These are phyloP conservation scores for Aspergillus glaucus DNA, from an alignment of 2,329 filamentous ascomycete genomes.

Conservation along the genomic window DNA sequence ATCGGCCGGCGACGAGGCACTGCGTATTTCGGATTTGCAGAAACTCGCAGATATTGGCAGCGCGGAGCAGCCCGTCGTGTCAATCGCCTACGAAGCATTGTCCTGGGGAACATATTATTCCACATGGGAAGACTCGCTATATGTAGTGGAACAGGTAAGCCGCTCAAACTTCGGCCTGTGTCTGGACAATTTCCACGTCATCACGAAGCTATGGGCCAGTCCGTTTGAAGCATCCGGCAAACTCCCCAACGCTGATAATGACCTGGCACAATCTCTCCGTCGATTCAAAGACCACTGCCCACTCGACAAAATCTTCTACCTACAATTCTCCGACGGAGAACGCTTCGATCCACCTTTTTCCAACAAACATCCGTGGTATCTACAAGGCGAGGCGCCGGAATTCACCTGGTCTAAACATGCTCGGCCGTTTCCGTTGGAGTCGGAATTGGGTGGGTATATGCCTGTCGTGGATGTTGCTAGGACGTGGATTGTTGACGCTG, in stretches of 20 bases:
- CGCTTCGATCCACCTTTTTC: conserved; percentile 11
- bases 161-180: conserved; percentile 26
- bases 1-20: background rate
- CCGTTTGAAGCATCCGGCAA: background rate
- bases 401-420: conserved; percentile 14
- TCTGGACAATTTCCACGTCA: conserved; percentile 24
- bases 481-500: conserved; percentile 12
- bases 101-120: conserved; percentile 18
- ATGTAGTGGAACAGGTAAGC: conserved; percentile 17
- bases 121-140: conserved; percentile 21
- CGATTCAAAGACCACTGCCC: conserved; percentile 10
- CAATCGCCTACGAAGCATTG: conserved; percentile 22
- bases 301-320: conserved; percentile 17
- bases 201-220: conserved; percentile 17
- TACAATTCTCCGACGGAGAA: conserved; percentile 25
- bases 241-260: no score
- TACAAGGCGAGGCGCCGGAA: conserved; percentile 1
- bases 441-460: conserved; percentile 4
- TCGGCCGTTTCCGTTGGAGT: conserved; percentile 19
- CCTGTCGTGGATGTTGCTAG: conserved; percentile 11
- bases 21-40: background rate
- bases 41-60: background rate
- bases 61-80: background rate
- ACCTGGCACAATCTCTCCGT: no score
- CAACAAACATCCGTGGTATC: conserved; percentile 12